Evolutionary conservation across 768 basidiomycete genomes (phyloP), one percentile per base, ranked within the genome.

Genomic region (Lactifluus subvellereus): DNA sequence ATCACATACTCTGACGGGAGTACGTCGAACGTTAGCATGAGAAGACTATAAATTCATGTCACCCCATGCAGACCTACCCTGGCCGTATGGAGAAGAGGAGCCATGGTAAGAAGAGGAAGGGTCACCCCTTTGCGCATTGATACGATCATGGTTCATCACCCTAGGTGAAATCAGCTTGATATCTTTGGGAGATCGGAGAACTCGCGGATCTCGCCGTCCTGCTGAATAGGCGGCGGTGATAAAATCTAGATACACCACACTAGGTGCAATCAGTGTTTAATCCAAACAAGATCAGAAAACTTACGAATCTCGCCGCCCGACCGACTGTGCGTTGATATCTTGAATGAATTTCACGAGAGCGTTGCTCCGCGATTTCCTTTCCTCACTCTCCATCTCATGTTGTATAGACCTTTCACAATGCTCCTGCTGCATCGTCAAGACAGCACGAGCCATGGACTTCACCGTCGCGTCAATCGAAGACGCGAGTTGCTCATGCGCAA

Each of bases 361-460:
- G 8, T 4, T 4, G 5, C 13, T 2, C 16, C 49, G 7, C 1
- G 2, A 27, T 0, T 22, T n/a, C 6, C 33, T 61, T 35, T 52
- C 37, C 11, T 68, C 33, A 13, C n/a, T 27, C 22, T 45, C 59
- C 0, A 52, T 5, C 18, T 65, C 42, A 1, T 10, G 59, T 2
- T n/a, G 30, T n/a, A 70, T 30, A 13, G 9, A n/a, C 10, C 37
- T 37, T 14, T 27, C 40, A 37, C 55, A 57, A 1, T 30, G 54
- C 0, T 57, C 60, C n/a, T 60, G 45, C 35, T 68, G 69, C n/a
- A 61, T 60, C 4, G 8, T 2, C 14, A 55, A 20, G 2, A 65
- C 63, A 4, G 33, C 42, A 1, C 4, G 32, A 0, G 55, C 18
- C 32, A 61, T 27, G 11, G 59, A 52, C 6, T 47, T 38, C 51